A percentile compares a stretch with the other conserved stretches of the same genome.
Conservation (phyloP, 75 land plant species). For the Picea sitchensis region DNA sequence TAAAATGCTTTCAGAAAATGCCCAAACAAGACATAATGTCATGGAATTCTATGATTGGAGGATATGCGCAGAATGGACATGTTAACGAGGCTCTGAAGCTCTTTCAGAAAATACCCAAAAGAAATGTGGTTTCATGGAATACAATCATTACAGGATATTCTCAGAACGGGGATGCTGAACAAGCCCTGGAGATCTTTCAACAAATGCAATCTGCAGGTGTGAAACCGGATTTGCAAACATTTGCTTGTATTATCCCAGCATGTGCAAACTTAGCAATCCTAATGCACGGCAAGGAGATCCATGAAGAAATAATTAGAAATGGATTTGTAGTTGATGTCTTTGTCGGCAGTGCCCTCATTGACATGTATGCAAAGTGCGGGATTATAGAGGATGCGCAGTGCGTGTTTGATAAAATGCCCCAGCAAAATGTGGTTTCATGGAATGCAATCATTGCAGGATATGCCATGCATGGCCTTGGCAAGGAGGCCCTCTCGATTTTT, state of each 20-base stretch:
- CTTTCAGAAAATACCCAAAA: slow-evolving; percentile 19
- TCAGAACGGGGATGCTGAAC: slow-evolving; percentile 14
- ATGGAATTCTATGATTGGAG: slow-evolving; percentile 25
- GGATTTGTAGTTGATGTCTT: slow-evolving; percentile 12
- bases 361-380: slow-evolving; percentile 13
- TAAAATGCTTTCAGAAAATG: not conserved
- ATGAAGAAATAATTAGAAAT: slow-evolving; percentile 12
- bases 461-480: slow-evolving; percentile 9
- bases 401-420: slow-evolving; percentile 10
- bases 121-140: slow-evolving; percentile 29
- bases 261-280: slow-evolving; percentile 18
- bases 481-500: not conserved
- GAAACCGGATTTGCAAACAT: slow-evolving; percentile 22
- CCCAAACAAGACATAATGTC: slow-evolving; percentile 10
- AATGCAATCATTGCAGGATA: slow-evolving; percentile 15
- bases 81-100: slow-evolving; percentile 10
- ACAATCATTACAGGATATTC: slow-evolving; percentile 26
- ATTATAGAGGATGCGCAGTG: slow-evolving; percentile 8
- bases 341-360: slow-evolving; percentile 17
- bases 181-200: slow-evolving; percentile 24
- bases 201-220: slow-evolving; percentile 25
- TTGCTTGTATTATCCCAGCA: slow-evolving; percentile 23
- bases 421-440: slow-evolving; percentile 14
- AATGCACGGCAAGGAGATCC: slow-evolving; percentile 15
- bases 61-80: slow-evolving; percentile 21